These are phyloP conservation scores for Fraxinus sp. DNA, from an alignment of 305 asterid genomes.

Conservation along the genomic window DNA sequence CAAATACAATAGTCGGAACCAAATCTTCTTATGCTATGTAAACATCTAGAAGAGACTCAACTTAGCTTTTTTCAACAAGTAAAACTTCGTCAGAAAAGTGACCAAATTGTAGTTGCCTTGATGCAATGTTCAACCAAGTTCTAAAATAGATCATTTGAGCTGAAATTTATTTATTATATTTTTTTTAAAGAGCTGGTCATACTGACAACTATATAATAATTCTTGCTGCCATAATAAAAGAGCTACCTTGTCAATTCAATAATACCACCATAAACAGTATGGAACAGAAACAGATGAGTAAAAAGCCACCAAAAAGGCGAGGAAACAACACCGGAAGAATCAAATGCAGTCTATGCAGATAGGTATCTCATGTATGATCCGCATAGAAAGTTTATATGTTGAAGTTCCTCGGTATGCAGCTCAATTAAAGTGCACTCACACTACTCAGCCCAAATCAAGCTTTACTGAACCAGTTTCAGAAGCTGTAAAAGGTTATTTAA, in stretches of 20 bases:
- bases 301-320: background rate
- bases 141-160: background rate
- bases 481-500: background rate
- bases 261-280: background rate
- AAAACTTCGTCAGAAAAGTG: background rate
- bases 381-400: background rate
- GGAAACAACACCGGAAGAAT: background rate
- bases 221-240: background rate
- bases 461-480: background rate
- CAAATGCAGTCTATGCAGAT: background rate
- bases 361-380: conserved; percentile 11
- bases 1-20: background rate
- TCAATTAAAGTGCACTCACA: background rate
- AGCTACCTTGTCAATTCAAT: background rate
- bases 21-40: background rate
- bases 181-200: background rate
- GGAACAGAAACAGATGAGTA: background rate
- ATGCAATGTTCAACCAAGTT: background rate
- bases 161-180: background rate
- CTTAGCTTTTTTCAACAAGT: background rate
- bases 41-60: background rate
- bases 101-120: background rate
- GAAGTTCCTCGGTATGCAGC: background rate
- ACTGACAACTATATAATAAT: background rate
- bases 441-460: background rate